Base-by-base conservation (phyloP, 2,329 filamentous ascomycete genomes). In the Incumbomyces delicatus region DNA sequence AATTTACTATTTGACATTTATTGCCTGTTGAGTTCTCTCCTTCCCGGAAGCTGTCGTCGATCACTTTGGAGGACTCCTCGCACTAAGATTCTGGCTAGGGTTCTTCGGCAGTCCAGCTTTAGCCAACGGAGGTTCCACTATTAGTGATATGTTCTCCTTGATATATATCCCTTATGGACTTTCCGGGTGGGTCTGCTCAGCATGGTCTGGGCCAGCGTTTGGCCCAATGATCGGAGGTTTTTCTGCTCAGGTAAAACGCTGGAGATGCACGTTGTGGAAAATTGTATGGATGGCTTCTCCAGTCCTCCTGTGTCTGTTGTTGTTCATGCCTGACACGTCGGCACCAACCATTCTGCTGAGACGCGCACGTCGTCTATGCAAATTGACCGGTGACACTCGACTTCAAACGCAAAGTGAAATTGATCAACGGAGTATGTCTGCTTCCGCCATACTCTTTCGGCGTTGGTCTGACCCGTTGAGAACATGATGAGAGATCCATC, bases 81-180 rank as follows among this genome's bases (percentile, higher is more conserved):
- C 82, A 2, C 67, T 80, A 3, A 72, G 80, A 1, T 83, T 83
- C 62, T 62, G 83, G 2, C 76, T 78, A 52, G 80, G 79, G 2
- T 80, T 83, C 67, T 81, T 83, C 53, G 80, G 80, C n/a, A 77
- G 72, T 6, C 81, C 81, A 0, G 80, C 76, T 60, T 63, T 85
- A 8, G 80, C 80, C 0, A 82, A 73, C 6, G 71, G 70, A 2
- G 70, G 69, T 6, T 71, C 71, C 1, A 66, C 62, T 12, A 64
- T 71, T 41, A 60, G 61, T 18, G 70, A 72, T 43, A 60, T 69
- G 36, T 79, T 75, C 56, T 73, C 68, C 35, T 58, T 78, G n/a
- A 66, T 75, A 52, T 66, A 73, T 14, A 60, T 81, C 0, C 77
- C 78, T 0, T 80, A 78, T 52, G 71, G 73, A 6, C 67, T 83